Conservation (phyloP, 106 monocot species). For the Triglochin maritima region DNA sequence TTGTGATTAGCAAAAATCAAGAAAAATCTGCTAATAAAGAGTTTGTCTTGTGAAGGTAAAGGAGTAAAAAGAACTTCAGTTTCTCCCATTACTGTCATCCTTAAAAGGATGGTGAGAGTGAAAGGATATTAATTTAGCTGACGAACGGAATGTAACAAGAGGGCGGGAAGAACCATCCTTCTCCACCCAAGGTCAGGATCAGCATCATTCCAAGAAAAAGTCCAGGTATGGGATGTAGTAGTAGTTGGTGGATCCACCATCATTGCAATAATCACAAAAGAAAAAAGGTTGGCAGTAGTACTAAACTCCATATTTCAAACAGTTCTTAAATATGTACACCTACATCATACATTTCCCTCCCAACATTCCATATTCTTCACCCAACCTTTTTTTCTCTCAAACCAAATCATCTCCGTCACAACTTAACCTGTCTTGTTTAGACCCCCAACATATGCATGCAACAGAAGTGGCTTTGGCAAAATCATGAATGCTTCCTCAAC, state of each 20-base stretch:
- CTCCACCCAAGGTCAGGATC: not conserved
- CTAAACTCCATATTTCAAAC: not conserved
- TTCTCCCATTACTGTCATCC: not conserved
- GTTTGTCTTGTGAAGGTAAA: not conserved
- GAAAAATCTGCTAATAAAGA: not conserved
- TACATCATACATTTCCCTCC: not conserved
- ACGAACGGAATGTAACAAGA: slow-evolving; percentile 4
- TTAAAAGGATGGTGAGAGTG: slow-evolving; percentile 18
- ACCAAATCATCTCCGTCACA: slow-evolving; percentile 17
- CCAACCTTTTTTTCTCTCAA: not conserved
- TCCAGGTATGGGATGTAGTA: slow-evolving; percentile 14
- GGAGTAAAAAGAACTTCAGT: not conserved
- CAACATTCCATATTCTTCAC: not conserved
- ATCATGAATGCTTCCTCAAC: slow-evolving; percentile 5
- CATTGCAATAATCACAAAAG: slow-evolving; percentile 35
- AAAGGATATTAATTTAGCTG: slow-evolving; percentile 4
- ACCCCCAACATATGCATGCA: slow-evolving; percentile 25
- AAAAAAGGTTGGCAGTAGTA: not conserved
- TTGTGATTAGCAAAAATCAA: no score
- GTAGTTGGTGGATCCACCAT: slow-evolving; percentile 18
- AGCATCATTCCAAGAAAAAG: slow-evolving; percentile 26
- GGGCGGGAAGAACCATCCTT: not conserved
- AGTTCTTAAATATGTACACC: not conserved
- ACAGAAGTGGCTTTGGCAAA: not conserved
- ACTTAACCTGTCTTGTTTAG: slow-evolving; percentile 30